Evolutionary conservation across 345 rosid species (phyloP), one percentile per base, ranked within the genome.

Genomic region (Leavenworthia alabamica): DNA sequence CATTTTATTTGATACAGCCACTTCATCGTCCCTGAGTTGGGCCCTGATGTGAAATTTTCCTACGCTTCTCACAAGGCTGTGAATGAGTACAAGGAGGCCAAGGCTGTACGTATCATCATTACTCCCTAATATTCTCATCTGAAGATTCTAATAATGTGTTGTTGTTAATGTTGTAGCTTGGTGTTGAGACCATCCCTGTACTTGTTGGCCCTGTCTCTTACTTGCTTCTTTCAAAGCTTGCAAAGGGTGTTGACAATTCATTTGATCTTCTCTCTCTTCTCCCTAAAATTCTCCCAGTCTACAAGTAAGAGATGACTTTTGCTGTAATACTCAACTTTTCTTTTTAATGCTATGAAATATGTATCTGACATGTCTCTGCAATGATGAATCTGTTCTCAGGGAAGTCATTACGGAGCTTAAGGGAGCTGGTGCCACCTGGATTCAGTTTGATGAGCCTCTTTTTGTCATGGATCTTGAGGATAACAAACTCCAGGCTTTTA

Each of bases 41-140:
- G 96, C 31, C 96, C 98, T 37, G 88, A 86, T 9, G 94, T 86
- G 56, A 83, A 82, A 13, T 92, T 92, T 72, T 83, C 89, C 8
- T 92, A 92, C 62, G 95, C 96, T 20, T 92, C 93, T 41, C 98
- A 92, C 89, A 92, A 89, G 84, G 98, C 98, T 17, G 88, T 89
- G 45, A 72, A 55, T 16, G 98, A 92, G 66, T 92, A 85, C 78
- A 86, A 85, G 88, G 98, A 92, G 78, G 98, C 98, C 22, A 92
- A 92, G 80, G 86, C 81, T 60, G 98, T 92, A 79, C 16, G 88
- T 77, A 11, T 19, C 27, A 1, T 36, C 27, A 1, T 36, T n/a
- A 24, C 10, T 54, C 36, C 26, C 35, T 61, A 22, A n/a, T 36
- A 27, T 39, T 13, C 32, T 4, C 14, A 7, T 50, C 43, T 51